Evolutionary conservation across 1,139 yeast species (phyloP).

Genomic region (Yamadazyma diddensiae): DNA sequence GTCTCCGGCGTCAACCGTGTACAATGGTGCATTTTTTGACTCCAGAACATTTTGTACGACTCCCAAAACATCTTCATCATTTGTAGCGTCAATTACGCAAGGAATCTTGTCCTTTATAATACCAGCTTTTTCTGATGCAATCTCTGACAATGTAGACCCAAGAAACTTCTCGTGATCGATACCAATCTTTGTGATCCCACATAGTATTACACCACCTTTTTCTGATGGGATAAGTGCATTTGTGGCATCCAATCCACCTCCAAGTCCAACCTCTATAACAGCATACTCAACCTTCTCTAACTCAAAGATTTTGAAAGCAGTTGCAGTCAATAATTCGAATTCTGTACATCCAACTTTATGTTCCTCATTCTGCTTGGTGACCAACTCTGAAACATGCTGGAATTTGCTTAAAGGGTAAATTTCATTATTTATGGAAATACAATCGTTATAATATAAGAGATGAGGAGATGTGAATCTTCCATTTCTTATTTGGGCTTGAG

Average conservation of each 20-base stretch:
- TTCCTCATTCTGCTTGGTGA: conserved; percentile 31
- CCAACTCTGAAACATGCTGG: conserved; percentile 37
- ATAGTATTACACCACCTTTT: conserved; percentile 48
- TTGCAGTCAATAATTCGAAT: conserved; percentile 80
- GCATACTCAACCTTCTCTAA: conserved; percentile 63
- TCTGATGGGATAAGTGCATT: conserved; percentile 46
- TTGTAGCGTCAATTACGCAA: conserved; percentile 40
- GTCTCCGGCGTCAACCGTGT: not conserved
- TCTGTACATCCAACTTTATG: conserved; percentile 68
- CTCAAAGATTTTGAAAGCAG: conserved; percentile 75
- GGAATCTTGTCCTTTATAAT: conserved; percentile 63
- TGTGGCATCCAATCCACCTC: conserved; percentile 87
- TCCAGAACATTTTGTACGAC: conserved; percentile 1
- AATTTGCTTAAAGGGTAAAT: conserved; percentile 53
- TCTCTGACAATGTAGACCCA: conserved; percentile 60
- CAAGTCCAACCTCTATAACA: conserved; percentile 85
- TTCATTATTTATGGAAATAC: conserved; percentile 61
- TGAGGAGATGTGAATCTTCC: conserved; percentile 93
- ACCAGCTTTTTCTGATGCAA: conserved; percentile 82
- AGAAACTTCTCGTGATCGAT: conserved; percentile 77
- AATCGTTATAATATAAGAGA: conserved; percentile 67
- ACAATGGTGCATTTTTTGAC: not conserved
- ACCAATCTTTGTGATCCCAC: conserved; percentile 82
- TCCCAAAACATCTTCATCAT: conserved; percentile 2
- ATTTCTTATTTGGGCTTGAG: conserved; percentile 45